Base-by-base conservation (phyloP, 2,329 filamentous ascomycete genomes). In the Fusarium aywerte region DNA sequence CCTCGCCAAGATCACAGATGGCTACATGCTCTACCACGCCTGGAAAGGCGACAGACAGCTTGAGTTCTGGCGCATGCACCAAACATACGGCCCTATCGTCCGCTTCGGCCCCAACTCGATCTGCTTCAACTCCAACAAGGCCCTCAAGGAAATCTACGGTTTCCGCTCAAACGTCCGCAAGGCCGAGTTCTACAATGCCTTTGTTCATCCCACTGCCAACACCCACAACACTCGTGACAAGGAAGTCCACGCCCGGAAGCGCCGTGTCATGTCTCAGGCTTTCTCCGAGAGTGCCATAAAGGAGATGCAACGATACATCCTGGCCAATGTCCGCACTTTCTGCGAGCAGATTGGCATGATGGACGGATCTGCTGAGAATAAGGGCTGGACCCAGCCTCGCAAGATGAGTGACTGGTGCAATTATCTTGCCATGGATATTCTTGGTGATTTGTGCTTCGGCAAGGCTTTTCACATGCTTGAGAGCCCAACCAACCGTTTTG, bases 21-120 rank as follows among this genome's bases (percentile, higher is more conserved):
- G 80, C 67, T 85, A 89, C 71, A 86, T 89, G 75, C 84, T 90
- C 29, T 94, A 92, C 76, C 89, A 93, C 69, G 90, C 90, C 45
- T 91, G 89, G 78, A 89, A 87, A 72, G 92, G 91, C 51, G 89
- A 91, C 68, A 85, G 91, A 2, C 91, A 94, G 74, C 83, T 94
- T 18, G 87, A 91, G 73, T 89, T 93, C 72, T 89, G 89, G 80
- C 82, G 85, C 29, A 82, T 90, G 69, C 92, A 96, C 76, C 80
- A 89, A 69, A 84, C 85, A 74, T 93, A 96, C 73, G 91, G 91
- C 82, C 80, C 82, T n/a, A 77, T 88, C 49, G 90, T 95, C n/a
- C 90, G 92, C 27, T 92, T 90, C 68, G 91, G 90, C 0, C 92
- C 92, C 42, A 92, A 93, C 77, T 87, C 87, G 62, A 80, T 97